These are phyloP conservation scores for Gastrolobium villosum DNA, from an alignment of 306 rosid species.

Conservation along the genomic window DNA sequence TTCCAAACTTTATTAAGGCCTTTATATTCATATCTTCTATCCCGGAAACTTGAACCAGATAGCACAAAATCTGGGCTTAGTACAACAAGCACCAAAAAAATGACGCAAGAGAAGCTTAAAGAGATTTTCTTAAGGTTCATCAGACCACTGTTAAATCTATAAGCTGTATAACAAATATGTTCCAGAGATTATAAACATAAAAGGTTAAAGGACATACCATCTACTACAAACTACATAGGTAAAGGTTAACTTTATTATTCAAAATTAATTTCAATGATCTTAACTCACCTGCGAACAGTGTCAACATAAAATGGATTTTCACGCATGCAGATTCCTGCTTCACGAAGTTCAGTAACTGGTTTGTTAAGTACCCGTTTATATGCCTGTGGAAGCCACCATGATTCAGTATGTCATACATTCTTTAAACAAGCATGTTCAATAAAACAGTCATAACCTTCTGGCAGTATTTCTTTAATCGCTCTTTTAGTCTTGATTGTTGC, in stretches of 20 bases:
- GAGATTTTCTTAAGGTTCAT: constrained; percentile 19
- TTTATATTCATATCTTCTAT: constrained; percentile 97
- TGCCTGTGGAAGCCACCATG: constrained; percentile 66
- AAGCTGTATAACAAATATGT: constrained; percentile 20
- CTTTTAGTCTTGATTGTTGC: constrained; percentile 85
- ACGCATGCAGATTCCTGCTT: constrained; percentile 99
- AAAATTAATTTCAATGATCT: constrained; percentile 34
- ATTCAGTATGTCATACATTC: constrained; percentile 51
- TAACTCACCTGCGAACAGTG: constrained; percentile 93
- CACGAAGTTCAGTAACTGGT: constrained; percentile 91
- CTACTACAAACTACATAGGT: constrained; percentile 33
- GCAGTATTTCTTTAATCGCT: constrained; percentile 94
- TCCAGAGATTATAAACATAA: constrained; percentile 23
- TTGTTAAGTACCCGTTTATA: constrained; percentile 93
- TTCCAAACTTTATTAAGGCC: constrained; percentile 99
- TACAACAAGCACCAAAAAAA: constrained; percentile 39
- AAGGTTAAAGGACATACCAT: constrained; percentile 11
- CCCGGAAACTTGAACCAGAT: constrained; percentile 84
- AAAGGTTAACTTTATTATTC: constrained; percentile 29
- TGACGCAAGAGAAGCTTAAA: constrained; percentile 3
- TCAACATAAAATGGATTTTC: constrained; percentile 98
- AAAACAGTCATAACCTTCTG: constrained; percentile 77
- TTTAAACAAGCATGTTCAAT: constrained; percentile 45
- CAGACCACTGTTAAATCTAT: constrained; percentile 29
- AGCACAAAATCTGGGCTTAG: constrained; percentile 49